Evolutionary conservation across 2,329 filamentous ascomycete species (phyloP).

Genomic region (Botrytis galanthina): DNA sequence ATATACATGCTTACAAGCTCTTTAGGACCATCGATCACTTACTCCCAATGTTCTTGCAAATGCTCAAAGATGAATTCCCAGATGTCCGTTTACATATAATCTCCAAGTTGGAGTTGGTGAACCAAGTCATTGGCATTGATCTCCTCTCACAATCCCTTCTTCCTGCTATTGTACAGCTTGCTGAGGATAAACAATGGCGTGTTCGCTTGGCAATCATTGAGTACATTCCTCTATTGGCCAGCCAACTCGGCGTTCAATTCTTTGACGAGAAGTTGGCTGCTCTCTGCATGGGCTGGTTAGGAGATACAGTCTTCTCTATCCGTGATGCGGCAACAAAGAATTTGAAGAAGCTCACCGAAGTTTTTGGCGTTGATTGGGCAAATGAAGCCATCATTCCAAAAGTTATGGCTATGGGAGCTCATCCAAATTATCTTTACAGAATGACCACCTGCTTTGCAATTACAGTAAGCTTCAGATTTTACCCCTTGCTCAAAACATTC

Average conservation of each 20-base stretch:
- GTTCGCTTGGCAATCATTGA: constrained; percentile 98
- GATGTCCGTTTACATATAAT: constrained; percentile 98
- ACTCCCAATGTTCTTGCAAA: constrained; percentile 97
- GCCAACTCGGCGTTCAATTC: constrained; percentile 93
- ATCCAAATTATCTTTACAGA: constrained; percentile 97
- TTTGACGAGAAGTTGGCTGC: constrained; percentile 96
- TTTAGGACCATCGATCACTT: constrained; percentile 89
- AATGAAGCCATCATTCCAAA: constrained; percentile 97
- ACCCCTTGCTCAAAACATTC: background rate
- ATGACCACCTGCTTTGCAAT: constrained; percentile 99
- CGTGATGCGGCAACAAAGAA: constrained; percentile 96
- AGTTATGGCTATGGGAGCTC: constrained; percentile 96
- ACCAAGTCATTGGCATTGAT: constrained; percentile 98
- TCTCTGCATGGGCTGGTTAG: constrained; percentile 97
- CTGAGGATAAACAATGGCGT: constrained; percentile 99
- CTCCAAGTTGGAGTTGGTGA: constrained; percentile 97
- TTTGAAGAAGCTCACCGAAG: constrained; percentile 96
- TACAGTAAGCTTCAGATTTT: constrained; percentile 64
- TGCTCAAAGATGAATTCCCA: constrained; percentile 99
- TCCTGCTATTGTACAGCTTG: constrained; percentile 93
- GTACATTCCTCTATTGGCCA: constrained; percentile 94
- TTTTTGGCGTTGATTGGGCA: constrained; percentile 97
- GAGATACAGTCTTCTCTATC: constrained; percentile 98
- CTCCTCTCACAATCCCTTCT: constrained; percentile 93
- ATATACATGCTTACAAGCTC: constrained; percentile 28